Base-by-base conservation (phyloP, 371 early-diverging fungal species). In the Actinomortierella ambigua region DNA sequence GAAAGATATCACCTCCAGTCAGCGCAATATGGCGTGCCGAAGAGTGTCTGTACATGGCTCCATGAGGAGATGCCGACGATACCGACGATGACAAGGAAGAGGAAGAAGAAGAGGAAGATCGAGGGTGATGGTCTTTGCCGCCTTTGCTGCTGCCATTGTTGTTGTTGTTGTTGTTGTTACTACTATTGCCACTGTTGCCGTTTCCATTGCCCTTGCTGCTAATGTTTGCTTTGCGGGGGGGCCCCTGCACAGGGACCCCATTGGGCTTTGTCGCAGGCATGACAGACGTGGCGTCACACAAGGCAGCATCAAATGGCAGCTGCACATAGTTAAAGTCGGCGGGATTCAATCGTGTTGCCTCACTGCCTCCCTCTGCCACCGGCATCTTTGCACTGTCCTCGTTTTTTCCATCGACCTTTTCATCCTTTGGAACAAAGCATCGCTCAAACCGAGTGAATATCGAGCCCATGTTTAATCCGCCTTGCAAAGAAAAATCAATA, bases 391-490 rank as follows among this genome's bases (percentile, higher is more conserved):
- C 11, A 11, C 11, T 34, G 34, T 34, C 11, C 34, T 34, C 34
- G 7, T 34, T 11, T 4, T 11, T 34, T 34, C 11, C 34, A 6
- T 34, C 11, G 7, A 4, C 34, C 34, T 34, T 34, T 34, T 34
- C 34, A 34, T 11, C 11, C 34, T 34, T 34, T 4, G 34, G 11
- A 11, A 11, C 34, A 34, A 34, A 34, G 7, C 7, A 4, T 34
- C 34, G 55, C 23, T 71, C 73, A 24, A 71, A 71, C 17, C 67
- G 57, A 0, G 63, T 22, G 40, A 52, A 66, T 7, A 60, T 71
- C 0, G 52, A 20, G 7, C 59, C 41, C 73, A 71, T 71, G 50
- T 71, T 57, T 34, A 34, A 11, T 4, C 34, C 34, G 11, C 34
- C 34, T 34, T 6, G 4, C 11, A 11, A 34, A 6, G 11, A 34